Percentiles rank a stretch among this genome's conserved stretches.
Conservation (phyloP, 768 basidiomycete species). For the Tulasnella sp. region DNA sequence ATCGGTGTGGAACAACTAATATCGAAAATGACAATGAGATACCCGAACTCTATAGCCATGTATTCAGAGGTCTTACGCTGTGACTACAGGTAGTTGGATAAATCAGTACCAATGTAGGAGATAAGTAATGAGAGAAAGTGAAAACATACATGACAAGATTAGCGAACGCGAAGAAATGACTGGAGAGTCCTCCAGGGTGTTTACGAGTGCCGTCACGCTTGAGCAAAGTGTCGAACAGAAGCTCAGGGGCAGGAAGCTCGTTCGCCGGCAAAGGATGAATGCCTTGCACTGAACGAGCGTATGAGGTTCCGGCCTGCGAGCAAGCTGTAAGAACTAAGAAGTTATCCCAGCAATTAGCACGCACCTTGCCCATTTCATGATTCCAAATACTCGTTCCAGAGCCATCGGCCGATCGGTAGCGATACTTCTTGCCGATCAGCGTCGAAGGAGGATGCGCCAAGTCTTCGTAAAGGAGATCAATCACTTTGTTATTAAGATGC, state of each 20-base stretch:
- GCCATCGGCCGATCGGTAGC: background rate
- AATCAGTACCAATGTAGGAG: background rate
- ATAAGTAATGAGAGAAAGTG: background rate
- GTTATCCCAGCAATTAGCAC: background rate
- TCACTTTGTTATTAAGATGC: conserved; percentile 27
- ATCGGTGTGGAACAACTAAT: conserved; percentile 29
- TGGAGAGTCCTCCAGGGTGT: conserved; percentile 22
- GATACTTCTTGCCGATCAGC: background rate
- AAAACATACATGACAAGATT: conserved; percentile 7
- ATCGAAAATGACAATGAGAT: background rate
- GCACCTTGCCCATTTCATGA: background rate
- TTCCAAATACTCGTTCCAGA: conserved; percentile 12
- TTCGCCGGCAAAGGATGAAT: conserved; percentile 30
- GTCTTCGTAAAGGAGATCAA: conserved; percentile 42
- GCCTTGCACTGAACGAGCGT: conserved; percentile 41
- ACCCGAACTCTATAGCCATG: too few species aligned
- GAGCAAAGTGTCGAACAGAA: conserved; percentile 32
- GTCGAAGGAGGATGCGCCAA: background rate
- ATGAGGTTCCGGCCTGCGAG: conserved; percentile 40
- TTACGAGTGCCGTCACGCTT: conserved; percentile 22
- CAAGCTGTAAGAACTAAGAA: conserved; percentile 21
- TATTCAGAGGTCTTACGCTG: background rate
- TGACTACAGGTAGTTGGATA: background rate
- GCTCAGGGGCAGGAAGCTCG: conserved; percentile 37
- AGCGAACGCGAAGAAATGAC: conserved; percentile 19